These are phyloP conservation scores for Aspergillus conjunctus DNA, from an alignment of 495 filamentous ascomycete species.

Conservation along the genomic window DNA sequence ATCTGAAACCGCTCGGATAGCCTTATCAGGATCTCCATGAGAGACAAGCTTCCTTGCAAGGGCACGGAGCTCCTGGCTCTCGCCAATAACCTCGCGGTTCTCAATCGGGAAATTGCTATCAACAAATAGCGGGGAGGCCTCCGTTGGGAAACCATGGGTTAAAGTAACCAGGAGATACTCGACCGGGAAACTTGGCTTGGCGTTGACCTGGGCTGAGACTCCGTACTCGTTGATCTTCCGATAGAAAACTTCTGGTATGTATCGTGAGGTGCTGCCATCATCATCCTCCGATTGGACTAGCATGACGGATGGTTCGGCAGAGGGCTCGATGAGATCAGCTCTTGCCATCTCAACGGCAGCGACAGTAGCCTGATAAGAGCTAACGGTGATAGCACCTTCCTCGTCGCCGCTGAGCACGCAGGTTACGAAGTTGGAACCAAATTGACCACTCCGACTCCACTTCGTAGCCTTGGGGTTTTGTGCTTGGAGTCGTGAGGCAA, in stretches of 20 bases:
- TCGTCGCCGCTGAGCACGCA: constrained; percentile 93
- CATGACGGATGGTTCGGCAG: constrained; percentile 90
- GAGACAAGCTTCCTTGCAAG: constrained; percentile 64
- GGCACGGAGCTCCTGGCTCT: constrained; percentile 71
- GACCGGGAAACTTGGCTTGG: constrained; percentile 92
- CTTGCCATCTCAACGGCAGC: constrained; percentile 95
- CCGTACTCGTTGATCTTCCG: constrained; percentile 95
- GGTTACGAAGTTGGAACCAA: constrained; percentile 96
- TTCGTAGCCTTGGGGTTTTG: constrained; percentile 88
- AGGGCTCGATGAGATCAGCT: constrained; percentile 93
- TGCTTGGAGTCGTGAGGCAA: constrained; percentile 84
- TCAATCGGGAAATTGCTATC: constrained; percentile 78
- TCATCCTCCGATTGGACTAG: constrained; percentile 91
- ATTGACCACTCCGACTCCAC: constrained; percentile 94
- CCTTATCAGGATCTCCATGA: constrained; percentile 59
- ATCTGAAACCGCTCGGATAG: constrained; percentile 74
- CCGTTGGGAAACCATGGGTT: constrained; percentile 92
- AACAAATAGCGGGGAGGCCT: constrained; percentile 72
- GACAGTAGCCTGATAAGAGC: constrained; percentile 92
- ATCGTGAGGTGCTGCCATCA: constrained; percentile 69
- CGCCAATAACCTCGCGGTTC: constrained; percentile 82
- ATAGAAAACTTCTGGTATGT: constrained; percentile 98
- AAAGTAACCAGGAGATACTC: constrained; percentile 95
- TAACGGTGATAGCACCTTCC: constrained; percentile 81
- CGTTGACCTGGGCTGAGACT: constrained; percentile 92